Base-by-base conservation (phyloP, 2,329 filamentous ascomycete genomes). In the Diatrype stigma region DNA sequence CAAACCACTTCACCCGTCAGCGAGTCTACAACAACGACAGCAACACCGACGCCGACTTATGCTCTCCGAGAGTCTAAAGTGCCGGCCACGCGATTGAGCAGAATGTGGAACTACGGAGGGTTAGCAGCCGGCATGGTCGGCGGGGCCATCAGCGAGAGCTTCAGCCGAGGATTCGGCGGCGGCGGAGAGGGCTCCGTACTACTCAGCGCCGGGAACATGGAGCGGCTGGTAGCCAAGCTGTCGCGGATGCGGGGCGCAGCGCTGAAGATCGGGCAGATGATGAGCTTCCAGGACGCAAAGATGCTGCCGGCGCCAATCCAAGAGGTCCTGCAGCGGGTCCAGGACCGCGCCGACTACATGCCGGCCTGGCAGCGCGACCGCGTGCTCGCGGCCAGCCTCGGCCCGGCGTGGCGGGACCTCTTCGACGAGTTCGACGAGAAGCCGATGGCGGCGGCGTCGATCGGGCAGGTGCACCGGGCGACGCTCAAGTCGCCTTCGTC, bases 341-440 rank as follows among this genome's bases (percentile, higher is more conserved):
- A 99, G 67, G 94, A 99, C 67, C 86, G 90, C 51, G 94, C 94
- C 37, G 93, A 99, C 69, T 99, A 97, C 69, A 99, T 99, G 94
- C 94, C 94, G 0, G 81, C 90, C 2, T 96, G 86, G 67, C 94
- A 99, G 69, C 86, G 94, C 11, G 86, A 99, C 67, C 84, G 86
- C 53, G 93, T 99, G 0, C 79, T 99, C 6, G 70, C 76, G 0
- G 76, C 80, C 5, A 96, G 96, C 62, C 79, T 99, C 0, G 94
- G 94, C 0, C 63, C 81, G 0, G 80, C 93, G 49, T 99, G 94
- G 94, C 82, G 90, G 46, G 82, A 90, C 1, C 72, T 96, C 1
- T 99, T 93, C 62, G 78, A 77, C 19, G 82, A 85, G 4, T 99
- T 99, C 61, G 88, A 96, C 38, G 94, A 97, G 57, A 86, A 86